These are phyloP conservation scores for Suillus paluster DNA, from an alignment of 768 basidiomycete species.

Conservation along the genomic window DNA sequence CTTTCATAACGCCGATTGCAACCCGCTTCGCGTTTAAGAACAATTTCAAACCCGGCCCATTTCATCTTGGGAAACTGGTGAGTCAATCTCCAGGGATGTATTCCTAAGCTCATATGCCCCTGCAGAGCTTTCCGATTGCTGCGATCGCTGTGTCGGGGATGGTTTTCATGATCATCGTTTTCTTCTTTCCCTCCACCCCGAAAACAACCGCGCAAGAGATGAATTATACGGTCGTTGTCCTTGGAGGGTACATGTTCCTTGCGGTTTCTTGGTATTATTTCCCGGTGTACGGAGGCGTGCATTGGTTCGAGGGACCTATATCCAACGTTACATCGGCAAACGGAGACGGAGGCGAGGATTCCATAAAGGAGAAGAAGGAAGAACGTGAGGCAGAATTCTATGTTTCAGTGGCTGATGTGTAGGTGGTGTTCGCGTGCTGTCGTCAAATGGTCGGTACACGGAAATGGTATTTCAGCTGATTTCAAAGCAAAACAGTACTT, in stretches of 20 bases:
- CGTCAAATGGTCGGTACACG: no score
- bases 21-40: slow-evolving; percentile 40
- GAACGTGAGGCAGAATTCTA: no score
- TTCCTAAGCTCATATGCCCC: no score
- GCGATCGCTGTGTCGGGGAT: slow-evolving; percentile 39
- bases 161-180: slow-evolving; percentile 38
- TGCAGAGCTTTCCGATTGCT: slow-evolving; percentile 34
- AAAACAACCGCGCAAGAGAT: slow-evolving; percentile 34
- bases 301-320: slow-evolving; percentile 34
- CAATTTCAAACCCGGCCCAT: slow-evolving; percentile 59
- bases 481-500: no score
- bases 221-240: slow-evolving; percentile 43
- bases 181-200: slow-evolving; percentile 37
- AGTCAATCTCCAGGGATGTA: no score
- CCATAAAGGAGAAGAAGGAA: no score
- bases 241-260: slow-evolving; percentile 35
- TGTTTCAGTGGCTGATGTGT: no score
- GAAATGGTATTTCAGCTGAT: no score
- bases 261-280: neutral
- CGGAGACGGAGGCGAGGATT: no score
- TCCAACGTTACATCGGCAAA: slow-evolving; percentile 9
- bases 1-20: slow-evolving; percentile 58
- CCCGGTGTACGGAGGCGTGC: slow-evolving; percentile 27
- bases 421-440: no score
- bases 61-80: slow-evolving; percentile 44